Evolutionary conservation across 805 yeast species (phyloP).

Genomic region (Sugiyamaella qingdaonensis): DNA sequence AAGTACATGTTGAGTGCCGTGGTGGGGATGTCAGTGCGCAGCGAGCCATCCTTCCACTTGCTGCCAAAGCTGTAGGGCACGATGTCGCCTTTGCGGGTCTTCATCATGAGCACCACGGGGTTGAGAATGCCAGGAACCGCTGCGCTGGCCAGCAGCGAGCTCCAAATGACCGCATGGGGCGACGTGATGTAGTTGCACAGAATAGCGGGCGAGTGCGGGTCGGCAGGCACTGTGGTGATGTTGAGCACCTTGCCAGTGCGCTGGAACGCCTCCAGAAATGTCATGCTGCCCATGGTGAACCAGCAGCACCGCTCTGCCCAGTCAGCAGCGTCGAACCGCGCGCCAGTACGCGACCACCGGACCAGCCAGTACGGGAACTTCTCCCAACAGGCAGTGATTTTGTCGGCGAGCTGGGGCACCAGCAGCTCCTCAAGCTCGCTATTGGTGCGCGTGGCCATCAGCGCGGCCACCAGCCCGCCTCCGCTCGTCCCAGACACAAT

Average conservation of each 20-base stretch:
- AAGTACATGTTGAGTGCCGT: constrained; percentile 69
- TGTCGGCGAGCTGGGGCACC: constrained; percentile 56
- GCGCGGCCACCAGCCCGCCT: constrained; percentile 73
- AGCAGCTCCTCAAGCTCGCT: constrained; percentile 56
- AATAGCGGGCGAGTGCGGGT: constrained; percentile 76
- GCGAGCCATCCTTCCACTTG: constrained; percentile 75
- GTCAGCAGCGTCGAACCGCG: constrained; percentile 66
- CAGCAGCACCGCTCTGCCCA: constrained; percentile 69
- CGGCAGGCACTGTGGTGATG: constrained; percentile 76
- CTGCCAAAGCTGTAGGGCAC: constrained; percentile 69
- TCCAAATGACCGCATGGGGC: constrained; percentile 81
- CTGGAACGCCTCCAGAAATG: constrained; percentile 65
- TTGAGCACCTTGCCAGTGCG: constrained; percentile 68
- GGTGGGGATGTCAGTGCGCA: constrained; percentile 74
- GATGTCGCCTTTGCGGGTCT: constrained; percentile 41
- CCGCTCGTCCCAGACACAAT: constrained; percentile 78
- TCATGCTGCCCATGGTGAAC: constrained; percentile 69
- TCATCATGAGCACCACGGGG: constrained; percentile 78
- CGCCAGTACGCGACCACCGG: constrained; percentile 71
- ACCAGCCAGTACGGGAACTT: constrained; percentile 56
- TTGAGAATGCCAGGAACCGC: constrained; percentile 81
- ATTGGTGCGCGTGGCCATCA: constrained; percentile 64
- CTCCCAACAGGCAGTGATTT: constrained; percentile 67
- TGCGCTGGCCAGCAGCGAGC: constrained; percentile 67
- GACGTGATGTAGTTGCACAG: constrained; percentile 72